Evolutionary conservation across 2,329 filamentous ascomycete genomes (phyloP).

Genomic region (Clonostachys byssicola): DNA sequence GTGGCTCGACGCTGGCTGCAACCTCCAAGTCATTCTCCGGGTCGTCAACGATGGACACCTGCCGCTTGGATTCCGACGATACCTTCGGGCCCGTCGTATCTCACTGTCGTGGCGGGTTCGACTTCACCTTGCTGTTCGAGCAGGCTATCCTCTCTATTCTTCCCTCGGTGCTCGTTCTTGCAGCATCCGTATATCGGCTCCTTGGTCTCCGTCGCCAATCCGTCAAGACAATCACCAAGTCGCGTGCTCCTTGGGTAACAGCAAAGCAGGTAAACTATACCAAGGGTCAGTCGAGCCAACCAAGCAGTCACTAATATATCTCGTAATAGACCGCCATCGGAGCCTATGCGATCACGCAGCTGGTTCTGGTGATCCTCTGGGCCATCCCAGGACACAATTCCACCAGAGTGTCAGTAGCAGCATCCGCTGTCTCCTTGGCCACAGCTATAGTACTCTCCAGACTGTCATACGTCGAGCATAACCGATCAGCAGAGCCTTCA

Average conservation of each 20-base stretch:
- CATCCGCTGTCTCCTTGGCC: conserved; percentile 15
- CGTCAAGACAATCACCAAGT: too few species aligned
- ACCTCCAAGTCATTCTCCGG: too few species aligned
- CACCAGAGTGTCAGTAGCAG: conserved; percentile 17
- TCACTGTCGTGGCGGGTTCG: conserved; percentile 20
- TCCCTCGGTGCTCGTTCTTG: conserved; percentile 17
- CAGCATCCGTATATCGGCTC: conserved; percentile 22
- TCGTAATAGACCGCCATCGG: neutral
- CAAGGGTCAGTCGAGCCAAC: too few species aligned
- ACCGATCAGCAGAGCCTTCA: conserved; percentile 21
- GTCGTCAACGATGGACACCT: neutral
- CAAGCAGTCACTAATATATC: neutral
- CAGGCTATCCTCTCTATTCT: conserved; percentile 22
- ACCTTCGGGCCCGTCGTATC: neutral
- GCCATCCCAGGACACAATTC: neutral
- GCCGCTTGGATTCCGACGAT: neutral
- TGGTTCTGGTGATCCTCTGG: conserved; percentile 3
- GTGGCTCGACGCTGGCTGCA: too few species aligned
- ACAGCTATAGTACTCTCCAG: conserved; percentile 15
- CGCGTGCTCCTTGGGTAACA: too few species aligned
- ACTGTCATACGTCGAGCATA: conserved; percentile 26
- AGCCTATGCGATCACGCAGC: neutral
- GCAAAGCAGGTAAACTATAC: too few species aligned
- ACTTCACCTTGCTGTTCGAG: conserved; percentile 42
- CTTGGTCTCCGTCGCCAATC: conserved; percentile 1